phyloP scores from a whole-genome alignment of 805 yeast species.

The Monosporozyma servazzii region DNA sequence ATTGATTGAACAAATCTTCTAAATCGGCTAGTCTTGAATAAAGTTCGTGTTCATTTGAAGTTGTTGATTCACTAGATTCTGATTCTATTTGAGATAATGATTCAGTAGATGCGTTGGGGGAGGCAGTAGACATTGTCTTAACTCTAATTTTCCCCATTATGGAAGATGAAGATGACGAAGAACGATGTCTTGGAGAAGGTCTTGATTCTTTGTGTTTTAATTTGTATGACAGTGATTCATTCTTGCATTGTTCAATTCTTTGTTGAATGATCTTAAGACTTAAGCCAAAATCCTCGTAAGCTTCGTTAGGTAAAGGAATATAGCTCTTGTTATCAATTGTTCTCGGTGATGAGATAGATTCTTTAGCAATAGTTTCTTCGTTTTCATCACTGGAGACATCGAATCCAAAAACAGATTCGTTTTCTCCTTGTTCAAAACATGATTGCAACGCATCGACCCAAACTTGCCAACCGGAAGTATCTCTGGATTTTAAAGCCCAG shows the following conservation, averaged over 20 bases:
- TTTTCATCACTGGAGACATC: not conserved
- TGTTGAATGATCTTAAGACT: constrained; percentile 20
- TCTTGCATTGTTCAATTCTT: constrained; percentile 22
- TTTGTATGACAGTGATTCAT: constrained; percentile 18
- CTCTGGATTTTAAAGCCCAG: constrained; percentile 75
- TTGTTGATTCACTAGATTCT: not conserved
- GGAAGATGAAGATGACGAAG: constrained; percentile 14
- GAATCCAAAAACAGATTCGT: not conserved
- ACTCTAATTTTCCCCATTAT: constrained; percentile 5
- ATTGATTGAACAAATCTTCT: constrained; percentile 16
- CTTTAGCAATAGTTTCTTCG: not conserved
- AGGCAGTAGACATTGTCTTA: constrained; percentile 4
- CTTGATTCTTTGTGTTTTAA: constrained; percentile 1
- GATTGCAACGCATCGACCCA: constrained; percentile 77
- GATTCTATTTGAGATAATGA: constrained; percentile 3
- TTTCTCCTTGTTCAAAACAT: constrained; percentile 19
- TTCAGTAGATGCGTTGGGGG: constrained; percentile 7
- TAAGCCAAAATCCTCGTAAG: constrained; percentile 12
- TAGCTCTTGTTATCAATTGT: constrained; percentile 2
- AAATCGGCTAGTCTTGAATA: constrained; percentile 18
- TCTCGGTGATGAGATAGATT: not conserved
- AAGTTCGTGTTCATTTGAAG: constrained; percentile 15
- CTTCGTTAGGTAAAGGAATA: constrained; percentile 15
- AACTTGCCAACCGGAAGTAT: constrained; percentile 53
- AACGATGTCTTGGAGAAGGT: not conserved